Conservation (phyloP, 345 rosid species). For the Salix purpurea region DNA sequence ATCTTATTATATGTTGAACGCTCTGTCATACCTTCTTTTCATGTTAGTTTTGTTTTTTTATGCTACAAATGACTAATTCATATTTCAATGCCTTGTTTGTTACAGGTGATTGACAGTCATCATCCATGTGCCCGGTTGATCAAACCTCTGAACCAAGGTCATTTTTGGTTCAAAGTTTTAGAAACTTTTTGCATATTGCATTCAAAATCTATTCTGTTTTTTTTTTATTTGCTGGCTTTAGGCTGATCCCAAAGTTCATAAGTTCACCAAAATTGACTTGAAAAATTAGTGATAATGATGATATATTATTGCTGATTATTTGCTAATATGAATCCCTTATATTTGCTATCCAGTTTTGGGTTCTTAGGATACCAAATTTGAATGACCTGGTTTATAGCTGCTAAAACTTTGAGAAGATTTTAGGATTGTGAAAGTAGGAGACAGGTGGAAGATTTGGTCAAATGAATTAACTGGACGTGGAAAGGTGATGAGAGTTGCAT, state of each 20-base stretch:
- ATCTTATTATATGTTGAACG: neutral
- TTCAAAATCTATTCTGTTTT: no score
- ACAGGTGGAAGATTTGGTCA: neutral
- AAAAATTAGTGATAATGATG: no score
- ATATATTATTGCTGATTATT: no score
- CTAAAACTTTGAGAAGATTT: neutral
- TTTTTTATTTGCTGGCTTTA: no score
- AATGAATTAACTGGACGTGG: neutral
- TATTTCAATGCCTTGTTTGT: neutral
- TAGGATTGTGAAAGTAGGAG: neutral
- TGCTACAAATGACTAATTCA: constrained; percentile 5
- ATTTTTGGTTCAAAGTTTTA: neutral
- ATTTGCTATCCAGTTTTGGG: neutral
- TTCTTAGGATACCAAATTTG: neutral
- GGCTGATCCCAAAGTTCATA: no score
- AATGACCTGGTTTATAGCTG: no score
- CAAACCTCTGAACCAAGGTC: constrained; percentile 39
- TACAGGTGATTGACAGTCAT: constrained; percentile 27
- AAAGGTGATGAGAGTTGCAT: no score
- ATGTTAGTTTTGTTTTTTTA: neutral
- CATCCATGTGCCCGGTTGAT: constrained; percentile 35
- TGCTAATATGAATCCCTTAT: no score
- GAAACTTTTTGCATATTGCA: neutral
- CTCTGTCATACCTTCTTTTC: neutral
- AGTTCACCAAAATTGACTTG: no score